phyloP scores from a whole-genome alignment of 1,284 basidiomycete species.

The Tylopilus orsonianus region DNA sequence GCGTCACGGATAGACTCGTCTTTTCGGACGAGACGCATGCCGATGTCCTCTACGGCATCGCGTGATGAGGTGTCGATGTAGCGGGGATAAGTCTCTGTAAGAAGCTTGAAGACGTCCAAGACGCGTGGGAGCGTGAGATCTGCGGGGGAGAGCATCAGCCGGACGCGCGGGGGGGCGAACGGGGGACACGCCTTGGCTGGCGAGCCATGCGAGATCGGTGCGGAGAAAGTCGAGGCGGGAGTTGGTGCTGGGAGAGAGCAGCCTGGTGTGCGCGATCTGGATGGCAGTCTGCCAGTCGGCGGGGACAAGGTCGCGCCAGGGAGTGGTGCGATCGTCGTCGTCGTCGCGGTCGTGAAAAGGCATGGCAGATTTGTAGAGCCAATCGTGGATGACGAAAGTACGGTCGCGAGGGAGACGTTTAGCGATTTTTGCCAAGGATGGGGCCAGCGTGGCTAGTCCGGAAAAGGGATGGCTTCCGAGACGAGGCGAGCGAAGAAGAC shows the following conservation, averaged over 20 bases:
- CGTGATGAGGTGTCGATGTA: slow-evolving; percentile 74
- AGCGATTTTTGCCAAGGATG: background rate
- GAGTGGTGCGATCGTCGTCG: background rate
- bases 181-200: slow-evolving; percentile 53
- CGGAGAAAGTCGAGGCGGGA: slow-evolving; percentile 56
- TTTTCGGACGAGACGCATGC: slow-evolving; percentile 57
- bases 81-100: slow-evolving; percentile 74
- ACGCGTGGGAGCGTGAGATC: slow-evolving; percentile 65
- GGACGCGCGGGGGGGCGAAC: background rate
- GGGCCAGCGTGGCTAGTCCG: background rate
- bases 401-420: background rate
- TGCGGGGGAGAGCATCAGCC: slow-evolving; percentile 29
- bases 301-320: slow-evolving; percentile 46
- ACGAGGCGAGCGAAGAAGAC: background rate
- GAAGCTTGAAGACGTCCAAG: slow-evolving; percentile 69
- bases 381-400: slow-evolving; percentile 1
- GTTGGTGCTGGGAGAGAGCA: slow-evolving; percentile 56
- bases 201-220: slow-evolving; percentile 59
- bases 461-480: slow-evolving; percentile 12
- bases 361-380: slow-evolving; percentile 4
- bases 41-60: slow-evolving; percentile 66
- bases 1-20: slow-evolving; percentile 46
- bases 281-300: slow-evolving; percentile 58
- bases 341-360: slow-evolving; percentile 8
- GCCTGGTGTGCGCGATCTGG: slow-evolving; percentile 47